Base-by-base conservation (phyloP, 2,329 filamentous ascomycete species). In the Colletotrichum orbiculare region DNA sequence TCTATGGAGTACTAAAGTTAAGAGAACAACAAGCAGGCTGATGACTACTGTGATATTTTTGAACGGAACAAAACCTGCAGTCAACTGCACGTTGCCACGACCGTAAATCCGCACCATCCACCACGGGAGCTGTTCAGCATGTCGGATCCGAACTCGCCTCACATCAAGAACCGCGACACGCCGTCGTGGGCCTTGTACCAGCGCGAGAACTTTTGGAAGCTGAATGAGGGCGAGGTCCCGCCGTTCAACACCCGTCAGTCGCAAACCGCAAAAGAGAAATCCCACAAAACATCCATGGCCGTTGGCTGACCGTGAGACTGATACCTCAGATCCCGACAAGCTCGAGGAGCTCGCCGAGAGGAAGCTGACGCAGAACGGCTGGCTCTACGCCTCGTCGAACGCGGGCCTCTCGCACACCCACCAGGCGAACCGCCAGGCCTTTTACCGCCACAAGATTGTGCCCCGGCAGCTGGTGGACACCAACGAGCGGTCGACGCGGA, bases 391-490 rank as follows among this genome's bases (percentile, higher is more conserved):
- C 35, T 86, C 84, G 11, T 86, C 80, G 64, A 88, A 87, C 69
- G 85, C 85, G 2, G 84, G 85, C 13, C 79, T 82, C 64, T 86
- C 83, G 1, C 79, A 78, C 69, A 82, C 79, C 3, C 81, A 83
- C 67, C 76, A 80, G n/a, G 84, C 84, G 25, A 90, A 90, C 73
- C 82, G 87, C 5, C 83, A 88, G 73, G 85, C 88, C 55, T 91
- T 90, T 78, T 88, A 85, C 75, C 81, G 86, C 1, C 87, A 89
- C 76, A 82, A 85, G 48, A 87, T 91, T 69, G 80, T 90, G 50
- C 87, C 87, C 1, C 82, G 83, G 48, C 86, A 85, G 78, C 82
- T 90, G 1, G 81, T 89, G 46, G 86, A 90, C 74, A 64, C 85
- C 8, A 87, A 86, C 71, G 75, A 74, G 38, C 83, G 87, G 42